Evolutionary conservation across 345 rosid genomes (phyloP).

Genomic region (Clarkia xantiana): DNA sequence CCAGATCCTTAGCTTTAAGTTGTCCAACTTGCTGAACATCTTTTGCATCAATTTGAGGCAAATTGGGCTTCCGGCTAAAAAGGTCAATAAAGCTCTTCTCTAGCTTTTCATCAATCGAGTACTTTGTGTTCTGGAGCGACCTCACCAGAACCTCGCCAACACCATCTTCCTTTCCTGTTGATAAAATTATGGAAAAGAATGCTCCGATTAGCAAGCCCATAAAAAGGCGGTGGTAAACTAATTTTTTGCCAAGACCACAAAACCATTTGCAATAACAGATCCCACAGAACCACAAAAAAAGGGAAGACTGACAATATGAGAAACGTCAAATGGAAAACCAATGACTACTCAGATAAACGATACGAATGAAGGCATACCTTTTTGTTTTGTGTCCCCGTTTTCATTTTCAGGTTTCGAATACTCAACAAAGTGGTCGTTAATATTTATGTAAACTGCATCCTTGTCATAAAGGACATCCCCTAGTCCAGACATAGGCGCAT

Average conservation of each 20-base stretch:
- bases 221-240: too few species aligned
- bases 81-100: conserved; percentile 59
- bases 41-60: conserved; percentile 14
- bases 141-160: conserved; percentile 74
- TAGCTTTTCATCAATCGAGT: conserved; percentile 79
- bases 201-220: not conserved
- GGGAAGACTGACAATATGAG: not conserved
- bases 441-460: conserved; percentile 93
- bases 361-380: conserved; percentile 31
- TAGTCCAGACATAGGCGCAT: conserved; percentile 97
- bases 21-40: conserved; percentile 20
- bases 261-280: not conserved
- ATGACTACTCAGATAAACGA: not conserved
- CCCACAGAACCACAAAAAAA: not conserved
- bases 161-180: conserved; percentile 55
- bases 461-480: conserved; percentile 92
- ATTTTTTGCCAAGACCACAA: too few species aligned
- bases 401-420: conserved; percentile 60
- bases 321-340: not conserved
- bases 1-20: conserved; percentile 21
- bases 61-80: conserved; percentile 35
- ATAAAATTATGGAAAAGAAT: conserved; percentile 4
- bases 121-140: conserved; percentile 70
- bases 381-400: conserved; percentile 29
- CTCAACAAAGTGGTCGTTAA: conserved; percentile 83